Evolutionary conservation across 2,329 filamentous ascomycete genomes (phyloP).

Genomic region (Diaporthe capsici): DNA sequence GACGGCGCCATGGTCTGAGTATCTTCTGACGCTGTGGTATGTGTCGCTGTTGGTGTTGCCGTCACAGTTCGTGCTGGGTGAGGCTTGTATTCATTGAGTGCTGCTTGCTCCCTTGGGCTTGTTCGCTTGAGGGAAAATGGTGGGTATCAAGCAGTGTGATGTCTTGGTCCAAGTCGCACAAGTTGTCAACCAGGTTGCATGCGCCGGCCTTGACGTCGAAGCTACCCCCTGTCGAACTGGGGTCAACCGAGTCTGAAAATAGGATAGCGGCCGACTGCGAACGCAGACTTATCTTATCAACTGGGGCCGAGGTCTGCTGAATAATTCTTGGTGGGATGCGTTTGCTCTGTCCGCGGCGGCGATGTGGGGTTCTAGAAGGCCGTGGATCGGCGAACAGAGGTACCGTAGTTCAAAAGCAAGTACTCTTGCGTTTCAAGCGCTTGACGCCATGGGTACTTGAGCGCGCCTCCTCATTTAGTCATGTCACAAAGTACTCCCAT

Average conservation of each 20-base stretch:
- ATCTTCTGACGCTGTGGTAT: background rate
- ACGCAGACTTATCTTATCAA: background rate
- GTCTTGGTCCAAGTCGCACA: constrained; percentile 1
- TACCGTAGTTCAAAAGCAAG: background rate
- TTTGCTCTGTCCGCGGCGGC: background rate
- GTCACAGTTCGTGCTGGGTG: background rate
- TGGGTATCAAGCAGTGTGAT: background rate
- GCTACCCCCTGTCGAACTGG: constrained; percentile 1
- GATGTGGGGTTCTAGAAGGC: constrained; percentile 34
- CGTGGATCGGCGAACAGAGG: constrained; percentile 31
- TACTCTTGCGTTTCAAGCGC: background rate
- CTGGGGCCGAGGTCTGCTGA: constrained; percentile 16
- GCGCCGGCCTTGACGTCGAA: background rate
- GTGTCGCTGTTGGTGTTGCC: background rate
- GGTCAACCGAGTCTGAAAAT: background rate
- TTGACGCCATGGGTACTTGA: background rate
- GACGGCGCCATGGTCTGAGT: constrained; percentile 44
- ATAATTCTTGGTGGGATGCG: constrained; percentile 25
- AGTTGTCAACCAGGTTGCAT: background rate
- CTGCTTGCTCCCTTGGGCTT: background rate
- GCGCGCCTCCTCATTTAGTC: background rate
- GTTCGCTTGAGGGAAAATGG: background rate
- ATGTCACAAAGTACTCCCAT: background rate
- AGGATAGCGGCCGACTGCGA: constrained; percentile 3
- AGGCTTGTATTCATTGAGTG: background rate